phyloP scores from a whole-genome alignment of 371 early-diverging fungal species.

The Rhizopus sp. region DNA sequence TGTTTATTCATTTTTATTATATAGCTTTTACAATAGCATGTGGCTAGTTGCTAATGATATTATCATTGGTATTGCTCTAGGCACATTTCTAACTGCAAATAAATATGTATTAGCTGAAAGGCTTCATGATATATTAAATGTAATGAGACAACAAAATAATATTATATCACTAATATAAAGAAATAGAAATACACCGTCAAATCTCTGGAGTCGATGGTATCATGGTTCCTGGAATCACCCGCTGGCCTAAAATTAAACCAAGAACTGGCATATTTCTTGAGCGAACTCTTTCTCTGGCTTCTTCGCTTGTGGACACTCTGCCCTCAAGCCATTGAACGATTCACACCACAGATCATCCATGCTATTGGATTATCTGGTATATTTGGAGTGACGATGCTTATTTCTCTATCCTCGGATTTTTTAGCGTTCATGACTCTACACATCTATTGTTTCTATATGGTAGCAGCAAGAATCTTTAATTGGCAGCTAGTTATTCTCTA shows the following conservation, averaged over 20 bases:
- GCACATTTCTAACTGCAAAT: conserved; percentile 71
- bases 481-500: conserved; percentile 87
- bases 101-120: conserved; percentile 57
- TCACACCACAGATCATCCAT: conserved; percentile 68
- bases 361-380: conserved; percentile 77
- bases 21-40: conserved; percentile 90
- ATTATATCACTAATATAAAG: background rate
- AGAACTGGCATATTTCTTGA: conserved; percentile 86
- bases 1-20: conserved; percentile 1
- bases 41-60: conserved; percentile 96
- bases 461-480: conserved; percentile 88
- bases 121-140: conserved; percentile 57
- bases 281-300: conserved; percentile 93
- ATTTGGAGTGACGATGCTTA: conserved; percentile 84
- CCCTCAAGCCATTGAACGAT: conserved; percentile 55
- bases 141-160: conserved; percentile 25
- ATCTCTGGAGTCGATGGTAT: conserved; percentile 72
- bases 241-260: conserved; percentile 96
- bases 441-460: conserved; percentile 91
- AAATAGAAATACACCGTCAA: conserved; percentile 63
- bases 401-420: conserved; percentile 83
- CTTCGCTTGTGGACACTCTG: conserved; percentile 83
- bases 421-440: conserved; percentile 85
- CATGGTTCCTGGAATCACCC: conserved; percentile 93
- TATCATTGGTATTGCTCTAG: conserved; percentile 84